Base-by-base conservation (phyloP, 345 rosid species). In the Kernera saxatilis region DNA sequence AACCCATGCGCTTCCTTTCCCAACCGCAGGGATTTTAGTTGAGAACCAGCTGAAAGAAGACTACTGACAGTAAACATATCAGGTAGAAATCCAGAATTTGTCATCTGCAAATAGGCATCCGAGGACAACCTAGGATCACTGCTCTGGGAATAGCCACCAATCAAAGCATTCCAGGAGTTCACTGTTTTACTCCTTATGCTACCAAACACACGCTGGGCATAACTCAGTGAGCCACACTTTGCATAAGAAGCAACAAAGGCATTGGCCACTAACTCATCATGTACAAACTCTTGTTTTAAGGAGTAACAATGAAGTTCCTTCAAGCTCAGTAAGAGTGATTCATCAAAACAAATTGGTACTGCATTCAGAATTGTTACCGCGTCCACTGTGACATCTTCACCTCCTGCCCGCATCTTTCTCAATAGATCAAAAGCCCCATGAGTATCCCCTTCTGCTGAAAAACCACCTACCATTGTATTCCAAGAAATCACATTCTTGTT, bases 151-250 rank as follows among this genome's bases (percentile, higher is more conserved):
- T 70, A 73, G 8, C 86, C 87, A 35, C 81, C 77, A 15, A 86
- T 83, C 67, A 88, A 68, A 25, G 91, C 90, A 82, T 88, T 88
- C 92, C 90, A 88, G 64, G 92, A 83, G 75, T 67, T 86, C 29
- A 82, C 84, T 2, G 80, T 85, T 79, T 80, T 86, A 8, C 6
- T 64, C 35, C 58, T 53, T 63, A 86, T 81, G 14, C 74, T 64
- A 57, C 46, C 9, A 72, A 84, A 86, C 40, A 82, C 73, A 67
- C 37, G 64, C 66, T 83, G 78, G 41, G 84, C 82, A 73, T 51
- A 82, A 66, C 64, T 62, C 46, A 66, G 53, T 5, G 62, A 73
- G 41, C 79, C 81, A 43, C 84, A 88, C 67, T 84, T 84, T 23
- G 88, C 84, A 77, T 88, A 86, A 59, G 91, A 78, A 48, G 86